A percentile compares a stretch with the other conserved stretches of the same genome.
These are phyloP conservation scores for Mycocentrospora acerina DNA, from an alignment of 2,329 filamentous ascomycete genomes.

Conservation along the genomic window DNA sequence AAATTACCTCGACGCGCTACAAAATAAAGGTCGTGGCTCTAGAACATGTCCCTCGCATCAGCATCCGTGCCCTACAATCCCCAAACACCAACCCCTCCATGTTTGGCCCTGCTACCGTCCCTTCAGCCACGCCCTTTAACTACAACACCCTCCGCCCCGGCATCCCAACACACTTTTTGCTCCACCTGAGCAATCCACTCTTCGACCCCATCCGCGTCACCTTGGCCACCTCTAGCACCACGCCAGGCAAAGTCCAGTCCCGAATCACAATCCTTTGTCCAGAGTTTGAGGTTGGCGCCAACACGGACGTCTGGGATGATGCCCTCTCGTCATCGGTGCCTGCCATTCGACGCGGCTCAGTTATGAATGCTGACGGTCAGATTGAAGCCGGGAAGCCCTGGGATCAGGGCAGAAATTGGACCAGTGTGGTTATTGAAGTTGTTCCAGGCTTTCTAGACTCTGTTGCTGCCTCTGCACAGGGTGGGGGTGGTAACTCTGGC, in stretches of 20 bases:
- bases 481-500: background rate
- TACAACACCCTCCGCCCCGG: constrained; percentile 52
- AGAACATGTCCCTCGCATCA: constrained; percentile 82
- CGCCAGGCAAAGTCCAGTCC: constrained; percentile 44
- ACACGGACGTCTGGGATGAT: constrained; percentile 93
- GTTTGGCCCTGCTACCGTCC: constrained; percentile 21
- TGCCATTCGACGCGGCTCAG: constrained; percentile 35
- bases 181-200: constrained; percentile 91
- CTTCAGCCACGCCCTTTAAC: constrained; percentile 38
- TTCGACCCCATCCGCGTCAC: constrained; percentile 89
- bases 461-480: background rate
- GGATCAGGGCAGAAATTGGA: constrained; percentile 92
- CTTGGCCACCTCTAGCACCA: constrained; percentile 70
- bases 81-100: constrained; percentile 34
- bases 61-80: constrained; percentile 63
- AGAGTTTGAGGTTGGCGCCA: constrained; percentile 90
- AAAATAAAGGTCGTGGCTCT: constrained; percentile 84
- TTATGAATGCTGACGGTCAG: constrained; percentile 25
- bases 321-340: constrained; percentile 60
- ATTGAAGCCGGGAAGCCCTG: constrained; percentile 94
- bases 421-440: constrained; percentile 89
- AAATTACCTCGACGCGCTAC: constrained; percentile 85
- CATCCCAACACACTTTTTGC: constrained; percentile 71
- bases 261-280: constrained; percentile 92
- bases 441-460: constrained; percentile 56